These are phyloP conservation scores for Aspergillus sp. DNA, from an alignment of 2,329 filamentous ascomycete genomes.

Conservation along the genomic window DNA sequence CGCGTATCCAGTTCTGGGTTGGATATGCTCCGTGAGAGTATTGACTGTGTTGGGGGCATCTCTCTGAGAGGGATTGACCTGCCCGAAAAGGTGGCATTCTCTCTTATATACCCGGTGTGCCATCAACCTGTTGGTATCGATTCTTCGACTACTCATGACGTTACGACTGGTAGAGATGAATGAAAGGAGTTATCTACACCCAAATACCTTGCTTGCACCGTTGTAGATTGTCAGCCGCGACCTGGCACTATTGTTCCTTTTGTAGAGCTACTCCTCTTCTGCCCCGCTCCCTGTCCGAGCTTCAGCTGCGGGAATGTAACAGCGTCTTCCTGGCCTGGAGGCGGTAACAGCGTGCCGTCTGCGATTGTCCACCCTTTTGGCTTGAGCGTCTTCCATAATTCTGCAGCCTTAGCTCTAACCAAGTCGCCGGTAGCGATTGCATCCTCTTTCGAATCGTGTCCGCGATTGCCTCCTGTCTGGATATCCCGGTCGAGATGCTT, in stretches of 20 bases:
- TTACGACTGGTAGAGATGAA: constrained; percentile 38
- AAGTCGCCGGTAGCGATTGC: constrained; percentile 87
- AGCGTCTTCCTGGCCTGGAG: constrained; percentile 26
- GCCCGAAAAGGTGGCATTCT: constrained; percentile 9
- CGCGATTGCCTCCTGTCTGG: constrained; percentile 68
- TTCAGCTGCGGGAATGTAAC: constrained; percentile 13
- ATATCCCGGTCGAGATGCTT: constrained; percentile 75
- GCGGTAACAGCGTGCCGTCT: constrained; percentile 49
- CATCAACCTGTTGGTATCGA: constrained; percentile 8
- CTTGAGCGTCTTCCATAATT: constrained; percentile 72
- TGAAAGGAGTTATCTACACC: constrained; percentile 30
- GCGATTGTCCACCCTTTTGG: constrained; percentile 68
- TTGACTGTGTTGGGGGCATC: not conserved
- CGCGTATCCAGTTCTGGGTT: not conserved
- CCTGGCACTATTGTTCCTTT: not conserved
- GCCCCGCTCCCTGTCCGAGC: constrained; percentile 30
- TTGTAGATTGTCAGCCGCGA: not conserved
- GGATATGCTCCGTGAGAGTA: not conserved
- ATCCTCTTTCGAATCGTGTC: constrained; percentile 93
- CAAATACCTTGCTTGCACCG: constrained; percentile 5
- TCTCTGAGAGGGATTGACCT: not conserved
- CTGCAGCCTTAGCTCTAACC: constrained; percentile 70
- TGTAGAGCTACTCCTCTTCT: constrained; percentile 30
- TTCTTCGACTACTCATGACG: constrained; percentile 34
- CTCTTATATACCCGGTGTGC: constrained; percentile 9